phyloP scores from a whole-genome alignment of 2,329 filamentous ascomycete genomes.

The Penicillium sp. region DNA sequence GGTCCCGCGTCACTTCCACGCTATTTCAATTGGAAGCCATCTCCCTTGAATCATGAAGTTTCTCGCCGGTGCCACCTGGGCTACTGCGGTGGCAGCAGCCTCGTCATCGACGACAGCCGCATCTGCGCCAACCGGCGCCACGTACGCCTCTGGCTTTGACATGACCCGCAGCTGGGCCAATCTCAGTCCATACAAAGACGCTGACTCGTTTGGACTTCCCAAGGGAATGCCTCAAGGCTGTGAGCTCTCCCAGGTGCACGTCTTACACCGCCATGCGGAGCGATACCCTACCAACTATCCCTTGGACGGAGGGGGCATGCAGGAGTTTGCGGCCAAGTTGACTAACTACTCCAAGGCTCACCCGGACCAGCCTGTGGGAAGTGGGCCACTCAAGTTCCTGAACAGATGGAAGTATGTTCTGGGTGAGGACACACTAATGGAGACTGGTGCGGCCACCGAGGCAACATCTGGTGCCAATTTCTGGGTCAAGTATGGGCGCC shows the following conservation, averaged over 20 bases:
- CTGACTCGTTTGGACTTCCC: constrained; percentile 20
- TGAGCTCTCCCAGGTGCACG: constrained; percentile 50
- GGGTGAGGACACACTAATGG: constrained; percentile 43
- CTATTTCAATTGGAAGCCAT: neutral
- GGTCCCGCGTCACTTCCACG: neutral
- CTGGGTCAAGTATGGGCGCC: constrained; percentile 51
- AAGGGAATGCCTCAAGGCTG: constrained; percentile 50
- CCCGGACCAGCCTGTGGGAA: constrained; percentile 29
- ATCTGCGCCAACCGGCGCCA: constrained; percentile 19
- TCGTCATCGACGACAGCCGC: constrained; percentile 3
- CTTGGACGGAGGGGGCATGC: constrained; percentile 48
- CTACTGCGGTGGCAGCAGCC: constrained; percentile 4
- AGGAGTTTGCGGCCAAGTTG: constrained; percentile 46
- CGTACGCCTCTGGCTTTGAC: constrained; percentile 27
- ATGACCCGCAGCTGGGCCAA: constrained; percentile 29
- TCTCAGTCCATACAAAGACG: constrained; percentile 26
- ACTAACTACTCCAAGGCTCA: constrained; percentile 40
- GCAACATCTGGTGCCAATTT: constrained; percentile 47
- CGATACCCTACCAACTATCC: constrained; percentile 45
- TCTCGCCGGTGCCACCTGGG: constrained; percentile 4
- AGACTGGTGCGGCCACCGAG: constrained; percentile 46
- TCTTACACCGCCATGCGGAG: constrained; percentile 51
- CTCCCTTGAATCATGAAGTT: constrained; percentile 7
- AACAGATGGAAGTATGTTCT: constrained; percentile 49
- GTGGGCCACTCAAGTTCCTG: constrained; percentile 48